A percentile compares a stretch with the other conserved stretches of the same genome.
phyloP scores from a whole-genome alignment of 1,284 basidiomycete genomes.

The Fomitopsis palustris region DNA sequence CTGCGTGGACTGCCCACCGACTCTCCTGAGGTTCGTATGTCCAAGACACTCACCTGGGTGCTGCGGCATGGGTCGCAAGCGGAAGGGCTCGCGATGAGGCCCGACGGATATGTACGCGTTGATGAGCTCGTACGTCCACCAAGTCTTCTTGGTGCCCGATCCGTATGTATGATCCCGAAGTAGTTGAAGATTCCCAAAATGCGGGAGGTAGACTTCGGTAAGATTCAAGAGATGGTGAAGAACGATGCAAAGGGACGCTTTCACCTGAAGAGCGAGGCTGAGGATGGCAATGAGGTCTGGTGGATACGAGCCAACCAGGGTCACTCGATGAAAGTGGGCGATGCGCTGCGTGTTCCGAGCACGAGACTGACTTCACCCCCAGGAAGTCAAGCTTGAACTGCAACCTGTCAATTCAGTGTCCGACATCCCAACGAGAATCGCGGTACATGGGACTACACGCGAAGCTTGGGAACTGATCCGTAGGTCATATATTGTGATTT shows the following conservation, averaged over 20 bases:
- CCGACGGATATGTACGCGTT: constrained; percentile 79
- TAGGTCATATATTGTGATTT: constrained; percentile 30
- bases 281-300: constrained; percentile 46
- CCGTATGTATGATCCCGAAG: constrained; percentile 10
- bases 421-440: constrained; percentile 60
- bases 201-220: constrained; percentile 39
- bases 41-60: constrained; percentile 82
- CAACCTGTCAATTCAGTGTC: constrained; percentile 54
- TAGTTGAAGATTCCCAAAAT: constrained; percentile 28
- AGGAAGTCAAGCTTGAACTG: constrained; percentile 70
- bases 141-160: not conserved
- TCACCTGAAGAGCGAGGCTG: constrained; percentile 59
- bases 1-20: constrained; percentile 49
- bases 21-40: constrained; percentile 49
- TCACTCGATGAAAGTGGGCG: constrained; percentile 74
- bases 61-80: constrained; percentile 81
- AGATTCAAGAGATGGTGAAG: constrained; percentile 69
- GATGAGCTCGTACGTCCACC: constrained; percentile 61
- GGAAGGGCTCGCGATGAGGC: constrained; percentile 69
- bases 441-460: constrained; percentile 75
- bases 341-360: not conserved
- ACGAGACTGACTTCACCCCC: not conserved
- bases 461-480: constrained; percentile 73
- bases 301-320: constrained; percentile 96
- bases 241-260: constrained; percentile 80